phyloP scores from a whole-genome alignment of 768 basidiomycete genomes.

The Mycena rosella region DNA sequence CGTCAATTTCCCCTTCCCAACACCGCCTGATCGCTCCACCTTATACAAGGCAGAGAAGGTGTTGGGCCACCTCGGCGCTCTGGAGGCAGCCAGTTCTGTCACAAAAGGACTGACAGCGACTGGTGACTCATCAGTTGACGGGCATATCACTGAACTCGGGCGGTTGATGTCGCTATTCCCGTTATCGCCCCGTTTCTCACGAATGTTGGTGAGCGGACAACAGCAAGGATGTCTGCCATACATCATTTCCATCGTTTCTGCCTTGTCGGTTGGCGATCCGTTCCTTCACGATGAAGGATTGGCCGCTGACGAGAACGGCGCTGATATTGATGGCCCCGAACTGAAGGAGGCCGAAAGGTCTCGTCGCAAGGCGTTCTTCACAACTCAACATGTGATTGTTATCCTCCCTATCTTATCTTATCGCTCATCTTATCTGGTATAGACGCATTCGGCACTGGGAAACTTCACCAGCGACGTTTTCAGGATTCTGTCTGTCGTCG shows the following conservation, averaged over 20 bases:
- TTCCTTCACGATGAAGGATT: slow-evolving; percentile 77
- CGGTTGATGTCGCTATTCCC: slow-evolving; percentile 94
- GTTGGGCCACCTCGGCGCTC: slow-evolving; percentile 86
- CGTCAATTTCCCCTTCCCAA: slow-evolving; percentile 98
- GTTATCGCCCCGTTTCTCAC: slow-evolving; percentile 92
- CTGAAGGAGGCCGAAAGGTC: slow-evolving; percentile 50
- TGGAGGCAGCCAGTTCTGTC: slow-evolving; percentile 54
- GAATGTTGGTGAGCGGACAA: slow-evolving; percentile 94
- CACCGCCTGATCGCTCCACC: slow-evolving; percentile 85
- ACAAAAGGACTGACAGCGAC: slow-evolving; percentile 39
- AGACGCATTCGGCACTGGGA: slow-evolving; percentile 88
- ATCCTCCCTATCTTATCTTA: background rate
- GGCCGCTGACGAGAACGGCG: slow-evolving; percentile 46
- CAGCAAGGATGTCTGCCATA: slow-evolving; percentile 88
- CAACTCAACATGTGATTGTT: slow-evolving; percentile 77
- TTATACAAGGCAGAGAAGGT: slow-evolving; percentile 87
- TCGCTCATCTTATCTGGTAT: slow-evolving; percentile 22
- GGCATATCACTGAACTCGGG: slow-evolving; percentile 91
- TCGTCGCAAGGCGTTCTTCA: slow-evolving; percentile 84
- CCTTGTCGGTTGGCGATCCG: slow-evolving; percentile 94
- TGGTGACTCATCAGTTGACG: slow-evolving; percentile 52
- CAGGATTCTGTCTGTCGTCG: slow-evolving; percentile 91
- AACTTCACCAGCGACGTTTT: slow-evolving; percentile 87
- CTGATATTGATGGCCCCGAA: slow-evolving; percentile 34
- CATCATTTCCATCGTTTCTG: slow-evolving; percentile 91